A percentile compares a stretch with the other conserved stretches of the same genome.
phyloP scores from a whole-genome alignment of 2,329 filamentous ascomycete genomes.

The Camptophora hylomeconis region DNA sequence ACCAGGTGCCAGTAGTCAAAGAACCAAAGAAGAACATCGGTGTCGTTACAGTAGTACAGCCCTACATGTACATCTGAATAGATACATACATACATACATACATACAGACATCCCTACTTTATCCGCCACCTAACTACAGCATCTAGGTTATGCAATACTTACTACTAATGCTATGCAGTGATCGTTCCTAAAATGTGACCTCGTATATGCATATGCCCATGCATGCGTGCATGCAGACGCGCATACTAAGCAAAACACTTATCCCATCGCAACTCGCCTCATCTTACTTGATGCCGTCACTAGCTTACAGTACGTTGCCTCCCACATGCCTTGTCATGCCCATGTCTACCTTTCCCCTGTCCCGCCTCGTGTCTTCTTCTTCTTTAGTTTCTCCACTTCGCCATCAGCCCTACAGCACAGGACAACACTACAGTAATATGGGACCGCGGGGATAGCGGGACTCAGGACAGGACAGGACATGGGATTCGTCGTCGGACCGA shows the following conservation, averaged over 20 bases:
- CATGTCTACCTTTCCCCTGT: neutral
- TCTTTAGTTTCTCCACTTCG: neutral
- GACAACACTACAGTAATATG: too few relatives aligned
- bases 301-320: neutral
- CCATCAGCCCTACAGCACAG: neutral
- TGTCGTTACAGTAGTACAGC: too few relatives aligned
- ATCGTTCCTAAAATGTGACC: neutral
- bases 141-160: neutral
- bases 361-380: neutral
- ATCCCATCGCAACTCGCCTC: constrained; percentile 1
- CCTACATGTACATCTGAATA: too few relatives aligned
- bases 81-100: too few relatives aligned
- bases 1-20: too few relatives aligned
- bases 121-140: too few relatives aligned
- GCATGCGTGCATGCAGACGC: neutral
- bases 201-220: neutral
- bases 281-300: constrained; percentile 1
- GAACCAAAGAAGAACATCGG: too few relatives aligned
- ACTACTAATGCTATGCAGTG: neutral
- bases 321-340: constrained; percentile 4
- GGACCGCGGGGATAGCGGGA: too few relatives aligned
- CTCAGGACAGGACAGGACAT: too few relatives aligned
- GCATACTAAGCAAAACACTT: neutral
- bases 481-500: too few relatives aligned
- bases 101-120: too few relatives aligned